Percentiles rank a stretch among this genome's conserved stretches.
phyloP scores from a whole-genome alignment of 225 moss, liverwort and hornwort species.

The Antitrichia curtipendula region DNA sequence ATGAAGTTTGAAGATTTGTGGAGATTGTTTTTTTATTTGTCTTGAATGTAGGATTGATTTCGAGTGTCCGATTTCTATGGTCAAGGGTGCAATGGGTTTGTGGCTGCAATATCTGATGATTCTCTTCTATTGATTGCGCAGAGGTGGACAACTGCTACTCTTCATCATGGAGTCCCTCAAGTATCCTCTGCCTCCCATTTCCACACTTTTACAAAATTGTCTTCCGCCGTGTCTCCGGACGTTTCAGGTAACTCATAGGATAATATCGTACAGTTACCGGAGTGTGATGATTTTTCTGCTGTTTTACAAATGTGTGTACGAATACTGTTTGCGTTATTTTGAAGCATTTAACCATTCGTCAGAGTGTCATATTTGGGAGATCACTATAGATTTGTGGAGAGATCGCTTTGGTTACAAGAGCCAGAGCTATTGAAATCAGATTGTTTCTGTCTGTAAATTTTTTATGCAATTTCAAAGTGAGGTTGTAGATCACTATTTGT shows the following conservation, averaged over 20 bases:
- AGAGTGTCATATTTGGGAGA: not conserved
- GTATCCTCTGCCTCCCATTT: slow-evolving; percentile 14
- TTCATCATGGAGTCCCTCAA: slow-evolving; percentile 33
- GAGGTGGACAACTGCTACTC: slow-evolving; percentile 32
- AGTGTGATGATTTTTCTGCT: not conserved
- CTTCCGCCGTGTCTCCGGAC: slow-evolving; percentile 18
- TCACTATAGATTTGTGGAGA: not conserved
- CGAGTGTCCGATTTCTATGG: not conserved
- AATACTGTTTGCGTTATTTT: not conserved
- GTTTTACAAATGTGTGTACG: not conserved
- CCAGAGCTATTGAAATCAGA: not conserved
- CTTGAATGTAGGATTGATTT: not conserved
- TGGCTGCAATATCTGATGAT: not conserved
- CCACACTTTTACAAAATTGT: slow-evolving; percentile 2
- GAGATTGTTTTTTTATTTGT: not conserved
- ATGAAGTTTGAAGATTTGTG: not conserved
- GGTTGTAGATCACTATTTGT: not conserved
- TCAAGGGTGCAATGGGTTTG: not conserved
- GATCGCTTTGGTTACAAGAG: not conserved
- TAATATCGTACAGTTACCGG: not conserved
- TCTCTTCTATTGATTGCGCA: not conserved
- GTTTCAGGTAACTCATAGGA: slow-evolving; percentile 8
- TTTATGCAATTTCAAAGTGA: not conserved
- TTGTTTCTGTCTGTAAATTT: too few species aligned
- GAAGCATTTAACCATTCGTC: not conserved